Evolutionary conservation across 176 grass and related monocot species (phyloP).

Genomic region (Phoenix roebelenii): DNA sequence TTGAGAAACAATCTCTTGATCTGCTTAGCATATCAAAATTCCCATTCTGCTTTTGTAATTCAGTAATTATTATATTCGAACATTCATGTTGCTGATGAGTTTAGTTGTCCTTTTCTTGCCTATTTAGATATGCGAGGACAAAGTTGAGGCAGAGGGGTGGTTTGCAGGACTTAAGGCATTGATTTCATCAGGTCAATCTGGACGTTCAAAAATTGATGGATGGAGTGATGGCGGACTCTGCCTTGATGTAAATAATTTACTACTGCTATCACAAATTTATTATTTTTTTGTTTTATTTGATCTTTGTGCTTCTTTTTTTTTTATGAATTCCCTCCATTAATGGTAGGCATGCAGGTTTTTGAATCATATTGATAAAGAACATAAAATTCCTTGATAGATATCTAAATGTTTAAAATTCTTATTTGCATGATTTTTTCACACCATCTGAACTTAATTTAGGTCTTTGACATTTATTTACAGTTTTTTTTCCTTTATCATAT

Average conservation of each 20-base stretch:
- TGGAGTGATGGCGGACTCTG: slow-evolving; percentile 12
- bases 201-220: slow-evolving; percentile 21
- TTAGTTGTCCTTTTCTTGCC: background rate
- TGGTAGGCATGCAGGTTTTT: too few species aligned
- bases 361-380: too few species aligned
- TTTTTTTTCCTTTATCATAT: too few species aligned
- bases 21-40: slow-evolving; percentile 5
- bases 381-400: too few species aligned
- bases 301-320: too few species aligned
- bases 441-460: too few species aligned
- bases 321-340: too few species aligned
- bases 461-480: too few species aligned
- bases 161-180: slow-evolving; percentile 10
- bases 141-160: slow-evolving; percentile 11
- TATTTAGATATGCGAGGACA: slow-evolving; percentile 21
- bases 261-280: background rate
- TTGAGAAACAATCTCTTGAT: slow-evolving; percentile 12
- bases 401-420: too few species aligned
- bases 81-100: background rate
- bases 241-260: slow-evolving; percentile 11
- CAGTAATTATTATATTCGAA: too few species aligned
- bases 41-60: background rate
- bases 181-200: slow-evolving; percentile 7
- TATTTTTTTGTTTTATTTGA: too few species aligned
- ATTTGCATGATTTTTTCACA: too few species aligned